Evolutionary conservation across 192 early-diverging fungal genomes (phyloP).

Genomic region (Spinellus fusiger): DNA sequence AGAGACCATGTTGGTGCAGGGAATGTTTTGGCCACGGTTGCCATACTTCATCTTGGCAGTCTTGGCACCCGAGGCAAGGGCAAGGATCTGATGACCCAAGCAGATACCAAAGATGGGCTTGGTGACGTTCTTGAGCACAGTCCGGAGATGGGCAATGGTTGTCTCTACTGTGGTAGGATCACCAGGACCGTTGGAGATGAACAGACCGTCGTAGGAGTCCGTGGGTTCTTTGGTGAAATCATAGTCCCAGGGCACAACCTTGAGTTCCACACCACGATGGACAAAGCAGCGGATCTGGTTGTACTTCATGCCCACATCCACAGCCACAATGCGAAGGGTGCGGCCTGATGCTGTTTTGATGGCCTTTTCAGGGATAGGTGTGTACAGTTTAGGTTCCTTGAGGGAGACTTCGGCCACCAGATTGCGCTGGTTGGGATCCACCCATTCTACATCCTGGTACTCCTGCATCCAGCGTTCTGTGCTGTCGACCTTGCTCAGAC

Average conservation of each 20-base stretch:
- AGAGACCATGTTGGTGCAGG: conserved; percentile 92
- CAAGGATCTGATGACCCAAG: conserved; percentile 96
- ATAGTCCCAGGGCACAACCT: conserved; percentile 95
- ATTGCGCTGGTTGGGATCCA: conserved; percentile 91
- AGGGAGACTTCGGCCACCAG: conserved; percentile 95
- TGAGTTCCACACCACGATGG: conserved; percentile 87
- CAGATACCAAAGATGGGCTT: conserved; percentile 99
- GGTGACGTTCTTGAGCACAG: conserved; percentile 58
- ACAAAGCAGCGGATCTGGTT: conserved; percentile 99
- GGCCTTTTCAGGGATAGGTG: conserved; percentile 52
- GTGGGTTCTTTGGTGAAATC: conserved; percentile 70
- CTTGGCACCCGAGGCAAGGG: conserved; percentile 86
- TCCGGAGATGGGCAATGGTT: conserved; percentile 73
- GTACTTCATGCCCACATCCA: conserved; percentile 98
- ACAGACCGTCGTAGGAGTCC: conserved; percentile 80
- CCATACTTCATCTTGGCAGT: conserved; percentile 98
- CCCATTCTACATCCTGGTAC: conserved; percentile 81
- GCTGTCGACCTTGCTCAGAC: conserved; percentile 18
- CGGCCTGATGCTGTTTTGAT: conserved; percentile 54
- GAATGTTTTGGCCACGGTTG: conserved; percentile 99
- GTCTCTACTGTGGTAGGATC: conserved; percentile 80
- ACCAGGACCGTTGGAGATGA: conserved; percentile 94
- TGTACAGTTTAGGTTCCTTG: conserved; percentile 72
- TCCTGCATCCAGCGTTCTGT: conserved; percentile 51
- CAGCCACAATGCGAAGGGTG: conserved; percentile 79